A percentile compares a stretch with the other conserved stretches of the same genome.
Evolutionary conservation across 495 filamentous ascomycete genomes (phyloP).

Genomic region (Melanomma pulvis-pyrius): DNA sequence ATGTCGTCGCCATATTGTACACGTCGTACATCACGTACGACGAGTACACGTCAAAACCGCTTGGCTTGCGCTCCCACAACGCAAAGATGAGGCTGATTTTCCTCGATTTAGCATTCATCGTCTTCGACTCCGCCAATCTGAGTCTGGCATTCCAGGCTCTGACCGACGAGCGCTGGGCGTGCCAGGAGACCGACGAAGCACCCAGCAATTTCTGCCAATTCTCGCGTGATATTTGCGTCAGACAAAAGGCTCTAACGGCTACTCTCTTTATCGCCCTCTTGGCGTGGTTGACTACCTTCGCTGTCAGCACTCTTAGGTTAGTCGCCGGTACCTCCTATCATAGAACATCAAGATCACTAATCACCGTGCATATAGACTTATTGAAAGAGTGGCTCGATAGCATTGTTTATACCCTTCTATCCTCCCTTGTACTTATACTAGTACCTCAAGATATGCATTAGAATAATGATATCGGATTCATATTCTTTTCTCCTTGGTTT

Average conservation of each 20-base stretch:
- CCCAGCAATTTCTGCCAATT: conserved; percentile 38
- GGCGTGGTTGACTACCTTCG: conserved; percentile 88
- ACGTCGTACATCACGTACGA: conserved; percentile 92
- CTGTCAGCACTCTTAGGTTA: conserved; percentile 82
- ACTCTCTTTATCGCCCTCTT: conserved; percentile 82
- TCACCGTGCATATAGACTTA: conserved; percentile 13
- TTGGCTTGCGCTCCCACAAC: conserved; percentile 78
- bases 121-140: conserved; percentile 91
- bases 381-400: conserved; percentile 33
- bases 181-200: conserved; percentile 39
- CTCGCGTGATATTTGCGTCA: conserved; percentile 60
- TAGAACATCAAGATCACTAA: background rate
- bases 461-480: background rate
- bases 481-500: background rate
- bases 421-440: conserved; percentile 2
- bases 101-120: conserved; percentile 92
- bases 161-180: conserved; percentile 69
- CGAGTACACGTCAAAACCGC: conserved; percentile 90
- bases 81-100: conserved; percentile 87
- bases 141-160: conserved; percentile 85
- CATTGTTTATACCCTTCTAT: background rate
- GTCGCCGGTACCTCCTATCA: conserved; percentile 2
- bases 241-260: conserved; percentile 76
- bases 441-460: background rate
- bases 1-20: conserved; percentile 86